A percentile compares a stretch with the other conserved stretches of the same genome.
Conservation (phyloP, 2,329 filamentous ascomycete species). For the Tolypocladium ophioglossoides region DNA sequence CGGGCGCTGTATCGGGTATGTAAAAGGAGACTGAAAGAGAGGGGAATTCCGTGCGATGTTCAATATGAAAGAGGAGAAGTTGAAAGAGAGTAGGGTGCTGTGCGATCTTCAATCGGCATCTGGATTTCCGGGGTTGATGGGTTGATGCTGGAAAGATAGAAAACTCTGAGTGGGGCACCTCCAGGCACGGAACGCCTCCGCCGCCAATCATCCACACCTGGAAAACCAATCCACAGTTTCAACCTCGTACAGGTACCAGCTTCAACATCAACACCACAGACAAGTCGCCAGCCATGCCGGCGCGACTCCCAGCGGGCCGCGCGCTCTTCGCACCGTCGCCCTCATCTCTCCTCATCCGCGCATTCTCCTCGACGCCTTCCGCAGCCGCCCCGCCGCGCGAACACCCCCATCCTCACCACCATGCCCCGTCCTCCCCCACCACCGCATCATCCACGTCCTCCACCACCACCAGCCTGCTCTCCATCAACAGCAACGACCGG, state of each 20-base stretch:
- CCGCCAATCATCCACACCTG: neutral
- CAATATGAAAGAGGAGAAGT: no score
- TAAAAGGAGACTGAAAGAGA: no score
- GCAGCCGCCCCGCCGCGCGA: conserved; percentile 14
- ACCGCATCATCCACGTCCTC: conserved; percentile 4
- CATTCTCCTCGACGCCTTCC: conserved; percentile 19
- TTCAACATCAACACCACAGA: neutral
- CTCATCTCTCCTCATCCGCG: conserved; percentile 10
- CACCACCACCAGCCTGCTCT: conserved; percentile 13
- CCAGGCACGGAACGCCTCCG: neutral
- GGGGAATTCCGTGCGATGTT: no score
- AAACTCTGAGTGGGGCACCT: neutral
- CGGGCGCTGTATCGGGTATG: neutral
- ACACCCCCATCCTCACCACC: conserved; percentile 1
- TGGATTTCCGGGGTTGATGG: neutral
- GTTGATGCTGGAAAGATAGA: neutral
- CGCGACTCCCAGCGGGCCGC: neutral
- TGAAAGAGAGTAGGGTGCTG: no score
- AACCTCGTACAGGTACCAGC: neutral
- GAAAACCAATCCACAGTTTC: conserved; percentile 2
- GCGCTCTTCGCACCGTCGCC: neutral
- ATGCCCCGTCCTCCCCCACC: neutral
- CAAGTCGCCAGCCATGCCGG: conserved; percentile 1
- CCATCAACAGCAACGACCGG: conserved; percentile 11
- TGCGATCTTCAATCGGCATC: neutral